Evolutionary conservation across 1,284 basidiomycete genomes (phyloP).

Genomic region (Ceratobasidium sp.): DNA sequence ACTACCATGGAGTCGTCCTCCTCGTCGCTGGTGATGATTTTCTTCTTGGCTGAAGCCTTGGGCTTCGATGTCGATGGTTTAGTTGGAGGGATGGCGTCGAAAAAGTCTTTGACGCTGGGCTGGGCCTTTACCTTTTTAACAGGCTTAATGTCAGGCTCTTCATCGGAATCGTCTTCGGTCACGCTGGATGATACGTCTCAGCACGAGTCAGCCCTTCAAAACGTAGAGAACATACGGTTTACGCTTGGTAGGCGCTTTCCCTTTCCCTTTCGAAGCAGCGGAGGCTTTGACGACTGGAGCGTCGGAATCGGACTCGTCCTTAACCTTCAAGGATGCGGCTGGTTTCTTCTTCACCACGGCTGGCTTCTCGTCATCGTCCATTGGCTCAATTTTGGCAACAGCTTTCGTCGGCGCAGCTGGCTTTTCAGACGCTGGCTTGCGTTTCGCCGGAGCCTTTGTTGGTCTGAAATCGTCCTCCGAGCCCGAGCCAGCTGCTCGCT

Average conservation of each 20-base stretch:
- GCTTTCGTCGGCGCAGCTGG: constrained; percentile 55
- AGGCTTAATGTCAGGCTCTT: constrained; percentile 43
- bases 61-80: constrained; percentile 40
- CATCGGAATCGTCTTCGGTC: constrained; percentile 41
- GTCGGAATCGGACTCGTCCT: constrained; percentile 42
- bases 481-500: constrained; percentile 60
- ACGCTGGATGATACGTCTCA: constrained; percentile 34
- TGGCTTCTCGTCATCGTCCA: constrained; percentile 50
- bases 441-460: constrained; percentile 60
- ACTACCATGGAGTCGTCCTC: constrained; percentile 36
- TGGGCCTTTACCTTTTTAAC: constrained; percentile 45
- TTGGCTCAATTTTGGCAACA: constrained; percentile 62
- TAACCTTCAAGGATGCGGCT: constrained; percentile 43
- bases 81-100: constrained; percentile 37
- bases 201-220: background rate
- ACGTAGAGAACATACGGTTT: constrained; percentile 40
- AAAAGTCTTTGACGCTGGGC: constrained; percentile 41
- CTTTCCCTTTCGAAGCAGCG: constrained; percentile 43
- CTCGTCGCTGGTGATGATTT: constrained; percentile 31
- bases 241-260: constrained; percentile 46
- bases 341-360: constrained; percentile 31
- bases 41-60: constrained; percentile 39
- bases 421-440: constrained; percentile 57
- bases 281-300: constrained; percentile 35
- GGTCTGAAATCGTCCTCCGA: constrained; percentile 80